Base-by-base conservation (phyloP, 495 filamentous ascomycete species). In the Filosporella fistucella region DNA sequence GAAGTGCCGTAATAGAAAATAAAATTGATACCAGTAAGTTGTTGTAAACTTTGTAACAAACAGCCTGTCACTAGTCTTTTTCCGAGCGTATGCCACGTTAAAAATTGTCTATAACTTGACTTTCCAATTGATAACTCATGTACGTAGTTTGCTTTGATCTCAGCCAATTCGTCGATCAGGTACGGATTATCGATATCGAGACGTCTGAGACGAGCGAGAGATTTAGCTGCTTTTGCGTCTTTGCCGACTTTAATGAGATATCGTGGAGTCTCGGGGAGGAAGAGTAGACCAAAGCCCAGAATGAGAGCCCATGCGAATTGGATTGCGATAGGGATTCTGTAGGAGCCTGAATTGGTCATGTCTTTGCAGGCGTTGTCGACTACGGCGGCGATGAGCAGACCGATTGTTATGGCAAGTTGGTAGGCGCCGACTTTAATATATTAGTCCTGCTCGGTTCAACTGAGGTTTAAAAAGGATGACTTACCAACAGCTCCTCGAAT, bases 391-490 rank as follows among this genome's bases (percentile, higher is more conserved):
- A 95, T 63, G 12, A 94, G 75, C 13, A 94, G 70, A 55, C 89
- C 89, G 21, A 93, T 70, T 29, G 89, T 94, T 64, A 94, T 94
- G 41, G 85, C 85, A 37, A 89, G 74, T 66, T 95, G 89, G 58
- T 94, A 95, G 8, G 79, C 79, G 42, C 88, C 85, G 26, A 94
- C 88, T n/a, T n/a, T n/a, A n/a, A n/a, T n/a, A n/a, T n/a, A n/a
- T n/a, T n/a, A n/a, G n/a, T n/a, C n/a, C n/a, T n/a, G n/a, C n/a
- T n/a, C n/a, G n/a, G n/a, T n/a, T n/a, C n/a, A n/a, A n/a, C n/a
- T n/a, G n/a, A n/a, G n/a, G n/a, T n/a, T n/a, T n/a, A n/a, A n/a
- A n/a, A n/a, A n/a, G n/a, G n/a, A n/a, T n/a, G n/a, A n/a, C n/a
- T n/a, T n/a, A n/a, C n/a, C 88, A 49, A 94, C 83, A 32, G 82